phyloP scores from a whole-genome alignment of 371 early-diverging fungal species.

The Apophysomyces trapeziformis region DNA sequence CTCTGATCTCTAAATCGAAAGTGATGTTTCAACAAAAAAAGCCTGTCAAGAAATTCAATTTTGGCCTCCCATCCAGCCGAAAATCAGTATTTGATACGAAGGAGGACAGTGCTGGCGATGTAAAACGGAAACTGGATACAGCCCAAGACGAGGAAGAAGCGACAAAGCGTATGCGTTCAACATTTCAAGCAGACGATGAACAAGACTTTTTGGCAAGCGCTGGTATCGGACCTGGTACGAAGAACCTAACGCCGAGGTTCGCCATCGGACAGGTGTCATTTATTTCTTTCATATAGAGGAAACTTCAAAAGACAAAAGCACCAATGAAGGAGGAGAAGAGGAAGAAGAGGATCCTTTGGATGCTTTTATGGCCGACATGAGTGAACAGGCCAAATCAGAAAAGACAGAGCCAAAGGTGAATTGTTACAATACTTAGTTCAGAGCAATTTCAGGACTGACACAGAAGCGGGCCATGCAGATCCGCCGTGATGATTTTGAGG shows the following conservation, averaged over 20 bases:
- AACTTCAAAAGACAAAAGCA: constrained; percentile 8
- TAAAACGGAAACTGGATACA: constrained; percentile 9
- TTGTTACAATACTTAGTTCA: constrained; percentile 12
- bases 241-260: constrained; percentile 6
- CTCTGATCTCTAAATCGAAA: neutral
- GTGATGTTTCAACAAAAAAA: constrained; percentile 16
- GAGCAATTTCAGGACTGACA: neutral
- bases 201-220: constrained; percentile 31
- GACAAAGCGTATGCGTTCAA: constrained; percentile 19
- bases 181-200: constrained; percentile 25
- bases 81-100: neutral
- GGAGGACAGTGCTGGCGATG: neutral
- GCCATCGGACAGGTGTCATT: constrained; percentile 6
- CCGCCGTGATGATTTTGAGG: constrained; percentile 74
- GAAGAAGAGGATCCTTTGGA: constrained; percentile 86
- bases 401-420: constrained; percentile 54
- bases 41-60: constrained; percentile 23
- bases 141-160: constrained; percentile 15
- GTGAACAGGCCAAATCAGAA: constrained; percentile 58
- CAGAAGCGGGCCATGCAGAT: constrained; percentile 5
- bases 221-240: constrained; percentile 24
- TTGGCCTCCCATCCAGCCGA: constrained; percentile 21
- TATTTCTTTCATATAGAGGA: constrained; percentile 13
- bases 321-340: constrained; percentile 31
- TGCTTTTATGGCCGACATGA: constrained; percentile 88